Conservation (phyloP, 2,329 filamentous ascomycete species). For the Ceratocystis harringtonii region DNA sequence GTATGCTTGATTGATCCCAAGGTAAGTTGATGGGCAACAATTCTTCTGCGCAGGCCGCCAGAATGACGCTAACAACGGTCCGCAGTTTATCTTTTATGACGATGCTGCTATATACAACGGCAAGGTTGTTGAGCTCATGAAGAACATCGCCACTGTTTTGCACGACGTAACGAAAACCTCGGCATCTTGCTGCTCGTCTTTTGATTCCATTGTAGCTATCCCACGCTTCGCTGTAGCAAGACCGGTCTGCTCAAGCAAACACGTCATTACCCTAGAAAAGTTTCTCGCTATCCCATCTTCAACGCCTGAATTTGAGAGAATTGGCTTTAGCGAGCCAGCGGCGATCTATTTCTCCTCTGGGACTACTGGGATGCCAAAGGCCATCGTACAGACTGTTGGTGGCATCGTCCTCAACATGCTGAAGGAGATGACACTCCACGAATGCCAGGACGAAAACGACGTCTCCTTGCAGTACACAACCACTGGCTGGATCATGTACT, state of each 20-base stretch:
- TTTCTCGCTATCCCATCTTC: slow-evolving; percentile 28
- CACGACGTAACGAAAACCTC: slow-evolving; percentile 52
- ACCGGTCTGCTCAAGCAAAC: slow-evolving; percentile 41
- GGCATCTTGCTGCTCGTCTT: slow-evolving; percentile 38
- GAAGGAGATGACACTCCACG: slow-evolving; percentile 46
- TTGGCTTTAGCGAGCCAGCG: slow-evolving; percentile 60
- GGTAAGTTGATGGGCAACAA: slow-evolving; percentile 24
- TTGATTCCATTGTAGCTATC: slow-evolving; percentile 49
- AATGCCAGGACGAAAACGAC: slow-evolving; percentile 27
- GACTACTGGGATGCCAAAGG: slow-evolving; percentile 72
- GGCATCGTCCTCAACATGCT: slow-evolving; percentile 39
- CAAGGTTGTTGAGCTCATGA: slow-evolving; percentile 53
- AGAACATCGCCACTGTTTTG: slow-evolving; percentile 55
- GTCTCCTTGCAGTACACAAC: slow-evolving; percentile 44
- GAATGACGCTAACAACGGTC: background rate
- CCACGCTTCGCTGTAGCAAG: slow-evolving; percentile 47
- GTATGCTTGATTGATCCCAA: slow-evolving; percentile 60
- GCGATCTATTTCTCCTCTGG: slow-evolving; percentile 67
- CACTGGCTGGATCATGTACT: slow-evolving; percentile 83
- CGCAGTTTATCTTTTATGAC: slow-evolving; percentile 61
- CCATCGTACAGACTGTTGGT: slow-evolving; percentile 65
- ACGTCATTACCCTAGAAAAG: slow-evolving; percentile 29
- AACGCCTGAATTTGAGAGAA: slow-evolving; percentile 26
- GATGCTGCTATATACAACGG: slow-evolving; percentile 69
- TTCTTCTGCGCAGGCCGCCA: slow-evolving; percentile 19